A percentile compares a stretch with the other conserved stretches of the same genome.
Evolutionary conservation across 352 stramenopile genomes (phyloP).

Genomic region (Pythium sp.): DNA sequence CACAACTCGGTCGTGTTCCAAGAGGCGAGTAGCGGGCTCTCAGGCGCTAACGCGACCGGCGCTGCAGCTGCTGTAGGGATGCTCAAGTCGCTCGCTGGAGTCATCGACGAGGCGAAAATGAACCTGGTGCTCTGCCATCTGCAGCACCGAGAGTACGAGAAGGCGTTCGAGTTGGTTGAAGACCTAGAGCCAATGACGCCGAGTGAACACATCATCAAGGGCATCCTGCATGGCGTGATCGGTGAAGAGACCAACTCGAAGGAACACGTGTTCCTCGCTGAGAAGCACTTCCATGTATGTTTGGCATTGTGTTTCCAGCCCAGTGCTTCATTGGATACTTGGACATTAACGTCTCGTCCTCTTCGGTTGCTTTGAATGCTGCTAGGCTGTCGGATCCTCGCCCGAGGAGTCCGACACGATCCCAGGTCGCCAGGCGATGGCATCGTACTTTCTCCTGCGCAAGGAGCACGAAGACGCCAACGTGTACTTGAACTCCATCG

Average conservation of each 20-base stretch:
- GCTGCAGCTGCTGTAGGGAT: conserved; percentile 14
- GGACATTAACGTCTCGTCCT: background rate
- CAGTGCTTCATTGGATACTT: no score
- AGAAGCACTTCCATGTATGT: conserved; percentile 64
- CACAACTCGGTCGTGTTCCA: conserved; percentile 62
- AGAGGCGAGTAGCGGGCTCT: conserved; percentile 12
- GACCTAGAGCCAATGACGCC: conserved; percentile 41
- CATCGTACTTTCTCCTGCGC: conserved; percentile 62
- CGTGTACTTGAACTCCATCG: conserved; percentile 70
- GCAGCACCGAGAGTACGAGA: conserved; percentile 41
- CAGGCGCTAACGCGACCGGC: background rate
- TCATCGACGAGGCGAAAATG: conserved; percentile 45
- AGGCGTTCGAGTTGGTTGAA: conserved; percentile 59
- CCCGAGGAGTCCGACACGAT: conserved; percentile 60
- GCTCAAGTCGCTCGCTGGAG: conserved; percentile 33
- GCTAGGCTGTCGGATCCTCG: conserved; percentile 40
- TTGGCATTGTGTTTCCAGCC: background rate
- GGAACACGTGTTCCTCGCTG: conserved; percentile 69
- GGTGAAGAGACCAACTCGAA: conserved; percentile 56
- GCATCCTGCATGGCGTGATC: conserved; percentile 55
- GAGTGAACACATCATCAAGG: conserved; percentile 52
- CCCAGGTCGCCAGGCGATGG: conserved; percentile 65
- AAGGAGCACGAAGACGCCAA: conserved; percentile 64
- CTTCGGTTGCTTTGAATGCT: background rate
- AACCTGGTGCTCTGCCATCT: conserved; percentile 60